Evolutionary conservation across 257 asterid species (phyloP).

Genomic region (Jasminum sambac): DNA sequence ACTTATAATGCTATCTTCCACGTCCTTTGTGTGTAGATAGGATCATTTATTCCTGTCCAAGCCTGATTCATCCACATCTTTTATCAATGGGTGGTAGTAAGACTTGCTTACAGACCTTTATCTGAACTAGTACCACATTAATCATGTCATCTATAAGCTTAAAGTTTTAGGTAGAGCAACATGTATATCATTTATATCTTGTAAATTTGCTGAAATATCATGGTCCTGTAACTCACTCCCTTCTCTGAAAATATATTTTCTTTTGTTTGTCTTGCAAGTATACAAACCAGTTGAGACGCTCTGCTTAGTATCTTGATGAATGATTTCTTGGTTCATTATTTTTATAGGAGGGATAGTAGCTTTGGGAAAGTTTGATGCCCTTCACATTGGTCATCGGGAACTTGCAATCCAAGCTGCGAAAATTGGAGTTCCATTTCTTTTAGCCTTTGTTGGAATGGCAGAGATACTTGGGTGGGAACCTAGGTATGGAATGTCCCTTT

Average conservation of each 20-base stretch:
- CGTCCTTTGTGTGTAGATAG: not conserved
- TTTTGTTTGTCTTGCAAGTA: not conserved
- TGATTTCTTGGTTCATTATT: conserved; percentile 16
- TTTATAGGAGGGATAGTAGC: conserved; percentile 88
- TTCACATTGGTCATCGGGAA: conserved; percentile 96
- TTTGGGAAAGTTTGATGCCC: conserved; percentile 96
- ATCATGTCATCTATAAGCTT: not conserved
- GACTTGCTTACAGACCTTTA: not conserved
- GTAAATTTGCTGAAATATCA: not conserved
- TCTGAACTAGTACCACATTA: not conserved
- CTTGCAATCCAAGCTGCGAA: conserved; percentile 93
- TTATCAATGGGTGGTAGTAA: not conserved
- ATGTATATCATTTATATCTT: not conserved
- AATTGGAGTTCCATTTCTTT: conserved; percentile 76
- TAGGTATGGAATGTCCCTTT: conserved; percentile 50
- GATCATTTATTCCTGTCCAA: not conserved
- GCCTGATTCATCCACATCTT: not conserved
- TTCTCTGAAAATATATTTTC: not conserved
- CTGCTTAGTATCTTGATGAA: conserved; percentile 13
- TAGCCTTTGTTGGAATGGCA: conserved; percentile 92
- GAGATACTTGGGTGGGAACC: conserved; percentile 95
- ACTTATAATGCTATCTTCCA: not conserved
- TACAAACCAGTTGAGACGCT: conserved; percentile 3
- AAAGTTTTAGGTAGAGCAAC: not conserved
- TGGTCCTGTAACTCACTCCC: not conserved